Evolutionary conservation across 192 early-diverging fungal genomes (phyloP).

Genomic region (Coemansia guatemalensis): DNA sequence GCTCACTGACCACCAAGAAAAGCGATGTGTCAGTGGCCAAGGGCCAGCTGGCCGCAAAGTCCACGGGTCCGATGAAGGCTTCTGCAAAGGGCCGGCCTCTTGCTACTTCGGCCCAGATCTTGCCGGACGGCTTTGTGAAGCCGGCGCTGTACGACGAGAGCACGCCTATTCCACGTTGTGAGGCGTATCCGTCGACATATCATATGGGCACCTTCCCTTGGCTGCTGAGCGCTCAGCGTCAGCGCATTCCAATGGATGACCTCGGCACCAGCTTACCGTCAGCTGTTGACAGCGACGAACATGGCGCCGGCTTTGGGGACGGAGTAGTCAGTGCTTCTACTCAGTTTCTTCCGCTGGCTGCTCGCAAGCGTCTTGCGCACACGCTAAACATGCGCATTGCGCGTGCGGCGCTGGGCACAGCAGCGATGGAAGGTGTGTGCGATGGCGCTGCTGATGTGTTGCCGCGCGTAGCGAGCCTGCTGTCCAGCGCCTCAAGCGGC

Average conservation of each 20-base stretch:
- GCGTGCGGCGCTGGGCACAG: slow-evolving; percentile 25
- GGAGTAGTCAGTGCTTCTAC: background rate
- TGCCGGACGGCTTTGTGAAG: slow-evolving; percentile 33
- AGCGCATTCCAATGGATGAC: slow-evolving; percentile 43
- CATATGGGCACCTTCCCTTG: slow-evolving; percentile 42
- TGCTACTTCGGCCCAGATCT: slow-evolving; percentile 28
- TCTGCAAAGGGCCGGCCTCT: slow-evolving; percentile 21
- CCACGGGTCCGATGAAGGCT: slow-evolving; percentile 3
- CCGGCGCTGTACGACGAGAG: slow-evolving; percentile 39
- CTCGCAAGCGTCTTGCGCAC: slow-evolving; percentile 31
- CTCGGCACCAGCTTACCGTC: slow-evolving; percentile 3
- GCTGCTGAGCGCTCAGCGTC: slow-evolving; percentile 53
- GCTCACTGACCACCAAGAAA: slow-evolving; percentile 28
- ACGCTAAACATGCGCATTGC: slow-evolving; percentile 45
- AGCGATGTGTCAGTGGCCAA: slow-evolving; percentile 15
- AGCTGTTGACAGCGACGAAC: background rate
- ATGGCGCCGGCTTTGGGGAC: background rate
- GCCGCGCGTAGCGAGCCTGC: slow-evolving; percentile 27
- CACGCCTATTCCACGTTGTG: slow-evolving; percentile 41
- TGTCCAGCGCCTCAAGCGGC: slow-evolving; percentile 22
- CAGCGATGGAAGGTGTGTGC: slow-evolving; percentile 34
- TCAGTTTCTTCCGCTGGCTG: slow-evolving; percentile 19
- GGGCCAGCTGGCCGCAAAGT: background rate
- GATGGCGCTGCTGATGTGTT: slow-evolving; percentile 30
- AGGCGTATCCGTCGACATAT: slow-evolving; percentile 25